Base-by-base conservation (phyloP, 2,329 filamentous ascomycete genomes). In the Pyrenophora teres region DNA sequence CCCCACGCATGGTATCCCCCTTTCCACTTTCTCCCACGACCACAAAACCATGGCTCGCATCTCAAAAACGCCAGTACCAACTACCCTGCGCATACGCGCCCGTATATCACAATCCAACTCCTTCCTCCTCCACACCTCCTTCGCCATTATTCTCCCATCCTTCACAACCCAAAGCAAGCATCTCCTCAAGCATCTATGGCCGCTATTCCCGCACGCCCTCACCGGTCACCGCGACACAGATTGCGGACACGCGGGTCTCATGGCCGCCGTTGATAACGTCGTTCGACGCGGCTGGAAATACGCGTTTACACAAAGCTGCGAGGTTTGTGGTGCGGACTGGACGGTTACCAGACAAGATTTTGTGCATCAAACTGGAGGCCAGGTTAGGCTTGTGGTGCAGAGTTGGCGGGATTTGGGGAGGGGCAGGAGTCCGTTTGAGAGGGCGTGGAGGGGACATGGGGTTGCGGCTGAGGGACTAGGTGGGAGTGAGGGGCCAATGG, bases 371-470 rank as follows among this genome's bases (percentile, higher is more conserved):
- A 52, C 37, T 6, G 59, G 58, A 18, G 52, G 53, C 8, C 54
- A 63, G 38, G 49, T 56, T 1, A 18, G 56, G 7, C 15, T 71
- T 6, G 38, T 42, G 2, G 50, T 72, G 9, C 52, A 60, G 23
- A 47, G 50, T 1, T 70, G 67, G 67, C 57, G 68, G 1, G 64
- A 70, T 50, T 27, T 72, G 1, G 68, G 68, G 1, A 27, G 16
- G 8, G 67, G 64, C 0, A 42, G 45, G 19, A 60, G 37, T 5
- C 67, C 67, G 12, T 72, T 72, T 16, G 60, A 69, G 6, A 43
- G 47, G 2, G 31, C 6, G 4, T 72, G 69, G 69, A 53, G 69
- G 2, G 61, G 60, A 1, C 69, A 72, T 50, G 69, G 67, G 0
- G 23, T 25, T 25, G 23, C 23, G 3, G 23, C 23, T 9, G 56